Conservation (phyloP, 2,329 filamentous ascomycete genomes). For the Aspergillus eucalypticola region DNA sequence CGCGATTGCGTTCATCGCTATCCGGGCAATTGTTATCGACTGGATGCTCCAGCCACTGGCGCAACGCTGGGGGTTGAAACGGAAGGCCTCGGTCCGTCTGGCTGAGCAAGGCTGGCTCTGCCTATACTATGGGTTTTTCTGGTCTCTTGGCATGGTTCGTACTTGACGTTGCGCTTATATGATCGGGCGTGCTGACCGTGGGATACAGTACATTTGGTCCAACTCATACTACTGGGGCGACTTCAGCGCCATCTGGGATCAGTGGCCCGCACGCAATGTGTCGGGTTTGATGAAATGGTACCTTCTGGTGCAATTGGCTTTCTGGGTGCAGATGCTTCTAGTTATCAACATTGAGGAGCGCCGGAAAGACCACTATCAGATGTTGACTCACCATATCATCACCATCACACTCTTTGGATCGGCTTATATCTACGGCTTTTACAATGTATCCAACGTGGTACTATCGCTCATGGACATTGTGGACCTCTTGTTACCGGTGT, state of each 20-base stretch:
- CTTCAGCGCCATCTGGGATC: conserved; percentile 75
- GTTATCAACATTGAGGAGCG: conserved; percentile 93
- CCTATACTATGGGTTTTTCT: conserved; percentile 79
- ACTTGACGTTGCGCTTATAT: conserved; percentile 2
- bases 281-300: conserved; percentile 79
- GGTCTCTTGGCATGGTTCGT: conserved; percentile 78
- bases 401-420: conserved; percentile 77
- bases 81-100: conserved; percentile 79
- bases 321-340: conserved; percentile 91
- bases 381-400: conserved; percentile 92
- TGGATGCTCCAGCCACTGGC: conserved; percentile 80
- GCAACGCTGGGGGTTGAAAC: conserved; percentile 69
- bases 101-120: conserved; percentile 93
- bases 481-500: conserved; percentile 81
- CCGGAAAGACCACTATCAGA: conserved; percentile 92
- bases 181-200: conserved; percentile 10
- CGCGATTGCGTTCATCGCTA: conserved; percentile 80
- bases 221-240: conserved; percentile 77
- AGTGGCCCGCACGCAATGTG: conserved; percentile 79
- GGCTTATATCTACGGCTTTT: conserved; percentile 85
- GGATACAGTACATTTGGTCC: conserved; percentile 71
- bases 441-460: conserved; percentile 83
- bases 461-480: conserved; percentile 92
- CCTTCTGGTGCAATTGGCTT: conserved; percentile 84
- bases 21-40: conserved; percentile 83